Evolutionary conservation across 2,329 filamentous ascomycete species (phyloP).

Genomic region (Cordyceps militaris): DNA sequence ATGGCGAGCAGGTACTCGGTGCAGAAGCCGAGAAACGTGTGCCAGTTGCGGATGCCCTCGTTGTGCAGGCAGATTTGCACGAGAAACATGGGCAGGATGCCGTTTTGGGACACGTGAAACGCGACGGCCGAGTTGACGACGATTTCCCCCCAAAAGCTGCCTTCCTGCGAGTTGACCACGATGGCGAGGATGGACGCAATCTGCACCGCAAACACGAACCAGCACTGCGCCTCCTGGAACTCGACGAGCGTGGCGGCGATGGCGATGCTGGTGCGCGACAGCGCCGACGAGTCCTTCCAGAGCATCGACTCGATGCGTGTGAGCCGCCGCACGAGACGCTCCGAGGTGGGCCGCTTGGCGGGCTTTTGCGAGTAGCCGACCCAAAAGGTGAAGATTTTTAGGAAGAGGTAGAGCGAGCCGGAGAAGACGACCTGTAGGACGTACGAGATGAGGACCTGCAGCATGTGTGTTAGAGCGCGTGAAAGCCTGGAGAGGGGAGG

Average conservation of each 20-base stretch:
- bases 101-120: conserved; percentile 31
- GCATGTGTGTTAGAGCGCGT: neutral
- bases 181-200: conserved; percentile 34
- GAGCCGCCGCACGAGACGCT: conserved; percentile 23
- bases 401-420: conserved; percentile 25
- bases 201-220: conserved; percentile 34
- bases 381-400: conserved; percentile 30
- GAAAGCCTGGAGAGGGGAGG: neutral
- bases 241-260: conserved; percentile 34
- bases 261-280: conserved; percentile 32
- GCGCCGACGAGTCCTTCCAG: conserved; percentile 29
- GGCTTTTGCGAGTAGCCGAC: conserved; percentile 25
- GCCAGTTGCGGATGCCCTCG: conserved; percentile 34
- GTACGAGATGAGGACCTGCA: conserved; percentile 32
- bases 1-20: conserved; percentile 32
- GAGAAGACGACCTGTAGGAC: conserved; percentile 32
- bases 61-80: conserved; percentile 32
- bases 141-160: conserved; percentile 34
- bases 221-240: conserved; percentile 33
- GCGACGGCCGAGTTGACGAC: conserved; percentile 31
- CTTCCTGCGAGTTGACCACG: conserved; percentile 33
- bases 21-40: conserved; percentile 33
- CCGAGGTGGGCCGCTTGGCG: conserved; percentile 16
- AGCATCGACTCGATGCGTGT: conserved; percentile 31
- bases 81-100: conserved; percentile 31